Conservation (phyloP, 441 rosid genomes). For the Lepidium campestre region DNA sequence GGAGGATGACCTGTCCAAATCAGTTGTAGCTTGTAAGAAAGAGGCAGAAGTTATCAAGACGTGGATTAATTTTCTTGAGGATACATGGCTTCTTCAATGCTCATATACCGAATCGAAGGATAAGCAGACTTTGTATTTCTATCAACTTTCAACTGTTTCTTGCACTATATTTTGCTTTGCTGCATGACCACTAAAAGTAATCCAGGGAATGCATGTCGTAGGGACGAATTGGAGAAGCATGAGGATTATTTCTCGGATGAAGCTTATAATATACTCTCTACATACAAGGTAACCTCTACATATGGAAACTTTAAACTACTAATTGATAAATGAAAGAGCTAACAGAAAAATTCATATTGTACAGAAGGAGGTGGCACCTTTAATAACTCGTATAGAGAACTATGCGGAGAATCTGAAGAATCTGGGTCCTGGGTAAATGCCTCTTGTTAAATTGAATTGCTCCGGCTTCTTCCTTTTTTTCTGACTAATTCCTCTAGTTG, state of each 20-base stretch:
- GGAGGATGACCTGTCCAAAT: slow-evolving; percentile 90
- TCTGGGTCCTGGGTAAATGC: slow-evolving; percentile 61
- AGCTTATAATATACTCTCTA: slow-evolving; percentile 60
- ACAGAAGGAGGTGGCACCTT: slow-evolving; percentile 84
- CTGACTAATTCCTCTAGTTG: background rate
- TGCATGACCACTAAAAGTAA: slow-evolving; percentile 8
- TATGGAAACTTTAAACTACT: slow-evolving; percentile 9
- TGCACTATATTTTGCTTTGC: background rate
- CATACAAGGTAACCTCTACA: slow-evolving; percentile 57
- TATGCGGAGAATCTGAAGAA: slow-evolving; percentile 87
- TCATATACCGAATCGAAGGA: slow-evolving; percentile 66
- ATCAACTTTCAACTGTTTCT: slow-evolving; percentile 20
- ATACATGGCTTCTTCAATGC: slow-evolving; percentile 86
- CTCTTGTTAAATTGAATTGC: background rate
- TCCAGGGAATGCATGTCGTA: slow-evolving; percentile 28
- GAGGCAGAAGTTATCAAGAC: slow-evolving; percentile 81
- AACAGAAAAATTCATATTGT: slow-evolving; percentile 15
- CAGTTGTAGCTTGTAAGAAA: slow-evolving; percentile 67
- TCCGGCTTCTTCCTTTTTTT: background rate
- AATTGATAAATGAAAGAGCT: slow-evolving; percentile 8
- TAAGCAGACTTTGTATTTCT: slow-evolving; percentile 67
- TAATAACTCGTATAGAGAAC: slow-evolving; percentile 58
- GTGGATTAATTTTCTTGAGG: slow-evolving; percentile 94
- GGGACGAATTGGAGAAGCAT: slow-evolving; percentile 81
- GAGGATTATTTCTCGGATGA: slow-evolving; percentile 71